Evolutionary conservation across 2,329 filamentous ascomycete genomes (phyloP).

Genomic region (Penicillium sp.): DNA sequence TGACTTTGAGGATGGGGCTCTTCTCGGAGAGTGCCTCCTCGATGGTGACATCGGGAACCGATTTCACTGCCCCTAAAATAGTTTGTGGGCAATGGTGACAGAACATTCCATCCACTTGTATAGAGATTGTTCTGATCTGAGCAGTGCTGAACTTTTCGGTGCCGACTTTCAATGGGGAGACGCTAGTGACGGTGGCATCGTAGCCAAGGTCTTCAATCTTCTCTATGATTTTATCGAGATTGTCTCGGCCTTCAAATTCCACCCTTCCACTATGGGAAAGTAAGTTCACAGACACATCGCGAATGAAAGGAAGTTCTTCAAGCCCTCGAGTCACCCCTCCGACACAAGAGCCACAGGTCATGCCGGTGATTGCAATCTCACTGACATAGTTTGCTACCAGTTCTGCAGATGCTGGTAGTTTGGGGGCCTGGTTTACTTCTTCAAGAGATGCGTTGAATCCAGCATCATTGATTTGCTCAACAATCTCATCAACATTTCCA

Average conservation of each 20-base stretch:
- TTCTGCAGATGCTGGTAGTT: slow-evolving; percentile 4
- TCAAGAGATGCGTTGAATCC: slow-evolving; percentile 48
- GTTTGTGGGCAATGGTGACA: slow-evolving; percentile 66
- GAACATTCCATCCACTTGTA: slow-evolving; percentile 69
- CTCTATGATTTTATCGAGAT: slow-evolving; percentile 46
- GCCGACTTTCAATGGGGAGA: slow-evolving; percentile 29
- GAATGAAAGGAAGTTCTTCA: slow-evolving; percentile 45
- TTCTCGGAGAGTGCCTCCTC: slow-evolving; percentile 52
- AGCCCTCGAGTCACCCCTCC: slow-evolving; percentile 49
- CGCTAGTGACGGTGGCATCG: slow-evolving; percentile 57
- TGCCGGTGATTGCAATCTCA: slow-evolving; percentile 53
- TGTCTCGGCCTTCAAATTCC: slow-evolving; percentile 47
- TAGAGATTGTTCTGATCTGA: slow-evolving; percentile 57
- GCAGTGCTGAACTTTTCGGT: slow-evolving; percentile 23
- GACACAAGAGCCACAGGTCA: slow-evolving; percentile 58
- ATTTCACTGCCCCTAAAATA: slow-evolving; percentile 35
- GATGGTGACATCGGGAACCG: slow-evolving; percentile 47
- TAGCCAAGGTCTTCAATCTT: slow-evolving; percentile 61
- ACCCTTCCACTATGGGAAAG: slow-evolving; percentile 51
- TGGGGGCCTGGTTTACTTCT: slow-evolving; percentile 23
- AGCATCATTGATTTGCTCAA: slow-evolving; percentile 49
- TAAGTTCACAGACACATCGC: slow-evolving; percentile 49
- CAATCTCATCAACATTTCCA: slow-evolving; percentile 44
- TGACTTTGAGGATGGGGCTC: slow-evolving; percentile 66
- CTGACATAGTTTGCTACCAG: slow-evolving; percentile 30